Evolutionary conservation across 495 filamentous ascomycete genomes (phyloP).

Genomic region (Penicillium daleae): DNA sequence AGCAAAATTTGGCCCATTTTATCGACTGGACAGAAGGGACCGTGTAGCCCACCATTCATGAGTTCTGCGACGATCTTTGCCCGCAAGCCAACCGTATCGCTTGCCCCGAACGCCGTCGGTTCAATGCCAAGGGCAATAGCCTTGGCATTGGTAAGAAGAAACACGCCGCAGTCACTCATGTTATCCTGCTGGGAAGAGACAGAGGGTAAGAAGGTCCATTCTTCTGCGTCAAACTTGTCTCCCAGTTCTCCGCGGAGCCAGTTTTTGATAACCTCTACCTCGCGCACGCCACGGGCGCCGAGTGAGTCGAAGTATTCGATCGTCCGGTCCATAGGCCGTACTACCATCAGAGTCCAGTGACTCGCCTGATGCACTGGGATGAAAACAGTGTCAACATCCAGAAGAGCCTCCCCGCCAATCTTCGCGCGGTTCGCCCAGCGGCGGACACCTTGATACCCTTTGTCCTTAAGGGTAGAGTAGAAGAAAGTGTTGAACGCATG

Average conservation of each 20-base stretch:
- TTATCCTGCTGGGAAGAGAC: conserved; percentile 65
- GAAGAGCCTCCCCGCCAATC: conserved; percentile 54
- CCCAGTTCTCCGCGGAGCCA: conserved; percentile 67
- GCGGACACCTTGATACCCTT: conserved; percentile 51
- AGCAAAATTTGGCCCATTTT: conserved; percentile 29
- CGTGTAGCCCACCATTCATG: conserved; percentile 65
- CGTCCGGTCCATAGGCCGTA: conserved; percentile 63
- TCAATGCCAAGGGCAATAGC: conserved; percentile 67
- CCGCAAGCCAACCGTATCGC: conserved; percentile 61
- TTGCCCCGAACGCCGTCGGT: conserved; percentile 59
- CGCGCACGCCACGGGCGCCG: conserved; percentile 37
- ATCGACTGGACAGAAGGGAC: conserved; percentile 42
- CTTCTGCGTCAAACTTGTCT: conserved; percentile 54
- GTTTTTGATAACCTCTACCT: conserved; percentile 45
- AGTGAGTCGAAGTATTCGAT: conserved; percentile 81
- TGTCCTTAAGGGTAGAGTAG: conserved; percentile 60
- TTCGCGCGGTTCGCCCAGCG: conserved; percentile 61
- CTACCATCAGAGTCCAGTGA: conserved; percentile 69
- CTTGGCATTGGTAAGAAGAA: conserved; percentile 73
- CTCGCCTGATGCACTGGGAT: conserved; percentile 56
- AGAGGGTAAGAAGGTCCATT: conserved; percentile 62
- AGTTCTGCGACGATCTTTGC: conserved; percentile 69
- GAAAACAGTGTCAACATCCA: conserved; percentile 63
- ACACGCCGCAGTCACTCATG: conserved; percentile 79
- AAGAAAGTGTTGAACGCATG: conserved; percentile 76